Evolutionary conservation across 176 grass and related monocot genomes (phyloP), one percentile per base, ranked within the genome.

Genomic region (Zizania latifolia): DNA sequence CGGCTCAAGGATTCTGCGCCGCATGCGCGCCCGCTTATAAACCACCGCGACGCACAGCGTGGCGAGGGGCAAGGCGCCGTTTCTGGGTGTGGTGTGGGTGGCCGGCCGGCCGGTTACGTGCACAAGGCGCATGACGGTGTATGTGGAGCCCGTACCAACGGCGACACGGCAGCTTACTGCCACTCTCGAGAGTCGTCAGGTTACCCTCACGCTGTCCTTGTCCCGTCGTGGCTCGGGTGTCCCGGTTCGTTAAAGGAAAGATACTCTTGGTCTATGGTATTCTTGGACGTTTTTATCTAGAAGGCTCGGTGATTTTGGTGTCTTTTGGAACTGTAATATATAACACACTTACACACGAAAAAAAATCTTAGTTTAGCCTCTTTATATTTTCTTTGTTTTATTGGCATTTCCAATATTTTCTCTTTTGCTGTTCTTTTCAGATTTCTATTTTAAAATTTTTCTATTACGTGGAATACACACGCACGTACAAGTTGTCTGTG

Each of bases 111-210:
- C 50, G 22, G 50, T 58, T 51, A 58, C 60, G 72, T 58, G 29
- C 55, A 15, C 45, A 53, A 33, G 62, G 31, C 39, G 15, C 41
- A 8, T 30, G 61, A 23, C 21, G 31, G 29, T 27, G 31, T 38
- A 68, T 10, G 34, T 19, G 50, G 16, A 5, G 37, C 29, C 68
- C 23, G 61, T 21, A 14, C 62, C 62, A 17, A 74, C 35, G 10
- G 71, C 43, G 76, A 85, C 76, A 33, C n/a, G 70, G 39, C 61
- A 74, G 23, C 76, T 45, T 35, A 54, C 39, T 21, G 6, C 4
- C 10, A 6, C 65, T 10, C 48, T 19, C 48, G 65, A 36, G 2
- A 50, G 65, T 77, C 72, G 30, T 37, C 35, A 0, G 3, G 65
- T 2, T 80, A 38, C 70, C 34, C n/a, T n/a, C 15, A 0, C 35